Evolutionary conservation across 1,139 yeast genomes (phyloP).

Genomic region (Zhuliangozyma blackwelliae): DNA sequence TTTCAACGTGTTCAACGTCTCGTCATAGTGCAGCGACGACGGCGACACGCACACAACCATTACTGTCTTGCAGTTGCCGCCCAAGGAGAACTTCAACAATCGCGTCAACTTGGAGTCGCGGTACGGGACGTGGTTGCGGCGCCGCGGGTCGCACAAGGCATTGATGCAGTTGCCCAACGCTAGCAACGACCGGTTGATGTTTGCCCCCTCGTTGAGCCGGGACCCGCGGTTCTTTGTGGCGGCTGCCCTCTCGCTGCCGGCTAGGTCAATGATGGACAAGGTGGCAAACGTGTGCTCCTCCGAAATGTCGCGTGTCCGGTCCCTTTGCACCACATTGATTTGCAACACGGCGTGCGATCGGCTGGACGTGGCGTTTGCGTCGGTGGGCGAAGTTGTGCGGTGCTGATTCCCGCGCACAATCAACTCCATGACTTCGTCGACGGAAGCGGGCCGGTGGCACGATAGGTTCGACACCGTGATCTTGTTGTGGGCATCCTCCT

Average conservation of each 20-base stretch:
- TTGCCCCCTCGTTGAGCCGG: conserved; percentile 84
- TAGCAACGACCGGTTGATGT: conserved; percentile 78
- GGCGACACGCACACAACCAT: conserved; percentile 96
- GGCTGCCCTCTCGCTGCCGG: conserved; percentile 93
- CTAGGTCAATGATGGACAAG: conserved; percentile 80
- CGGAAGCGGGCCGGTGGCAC: conserved; percentile 56
- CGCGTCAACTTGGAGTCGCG: conserved; percentile 87
- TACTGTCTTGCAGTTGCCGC: conserved; percentile 91
- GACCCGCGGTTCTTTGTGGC: conserved; percentile 82
- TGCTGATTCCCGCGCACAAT: conserved; percentile 68
- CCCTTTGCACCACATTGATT: conserved; percentile 62
- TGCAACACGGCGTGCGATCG: conserved; percentile 92
- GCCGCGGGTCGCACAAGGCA: conserved; percentile 74
- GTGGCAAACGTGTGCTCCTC: conserved; percentile 76
- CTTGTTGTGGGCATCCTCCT: conserved; percentile 68
- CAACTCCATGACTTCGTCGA: conserved; percentile 78
- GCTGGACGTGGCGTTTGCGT: conserved; percentile 85
- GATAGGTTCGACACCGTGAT: conserved; percentile 76
- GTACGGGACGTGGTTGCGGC: conserved; percentile 77
- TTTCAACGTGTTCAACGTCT: conserved; percentile 81
- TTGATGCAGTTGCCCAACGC: conserved; percentile 94
- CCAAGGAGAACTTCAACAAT: conserved; percentile 80
- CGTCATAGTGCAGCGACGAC: conserved; percentile 81
- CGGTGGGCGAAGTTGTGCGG: conserved; percentile 83
- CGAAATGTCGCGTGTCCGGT: conserved; percentile 57